phyloP scores from a whole-genome alignment of 176 grass and related monocot genomes.

The Oryza australiensis region DNA sequence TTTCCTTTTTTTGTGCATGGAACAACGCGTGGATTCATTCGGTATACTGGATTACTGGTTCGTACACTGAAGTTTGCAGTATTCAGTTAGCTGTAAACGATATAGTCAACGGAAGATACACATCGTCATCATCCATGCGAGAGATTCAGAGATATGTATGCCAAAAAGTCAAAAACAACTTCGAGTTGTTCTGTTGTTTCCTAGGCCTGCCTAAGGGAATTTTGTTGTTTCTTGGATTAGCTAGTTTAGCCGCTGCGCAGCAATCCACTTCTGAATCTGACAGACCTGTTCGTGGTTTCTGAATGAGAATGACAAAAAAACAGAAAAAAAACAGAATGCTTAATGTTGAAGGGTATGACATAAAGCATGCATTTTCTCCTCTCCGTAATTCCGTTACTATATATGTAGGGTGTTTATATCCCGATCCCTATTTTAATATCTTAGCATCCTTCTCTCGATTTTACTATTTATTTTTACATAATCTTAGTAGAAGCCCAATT shows the following conservation, averaged over 20 bases:
- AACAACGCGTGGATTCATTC: background rate
- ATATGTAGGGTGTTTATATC: too few species aligned
- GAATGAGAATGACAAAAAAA: background rate
- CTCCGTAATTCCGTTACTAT: background rate
- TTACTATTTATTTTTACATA: too few species aligned
- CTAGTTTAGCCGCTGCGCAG: background rate
- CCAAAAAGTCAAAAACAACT: background rate
- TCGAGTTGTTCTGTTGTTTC: background rate
- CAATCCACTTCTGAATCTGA: background rate
- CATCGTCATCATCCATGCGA: background rate
- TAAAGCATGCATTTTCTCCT: background rate
- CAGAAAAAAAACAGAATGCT: background rate
- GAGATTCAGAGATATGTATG: background rate
- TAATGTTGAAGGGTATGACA: too few species aligned
- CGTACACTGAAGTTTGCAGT: background rate
- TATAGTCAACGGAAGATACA: background rate
- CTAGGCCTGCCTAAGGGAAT: background rate
- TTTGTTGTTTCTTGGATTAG: background rate
- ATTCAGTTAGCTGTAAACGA: background rate
- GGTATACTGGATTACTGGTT: background rate
- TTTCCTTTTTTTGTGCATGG: background rate
- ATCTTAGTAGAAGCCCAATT: too few species aligned
- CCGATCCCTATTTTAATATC: too few species aligned
- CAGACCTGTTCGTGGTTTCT: background rate
- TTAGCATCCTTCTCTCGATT: too few species aligned